Evolutionary conservation across 768 basidiomycete species (phyloP).

Genomic region (Termitomyces sp.): DNA sequence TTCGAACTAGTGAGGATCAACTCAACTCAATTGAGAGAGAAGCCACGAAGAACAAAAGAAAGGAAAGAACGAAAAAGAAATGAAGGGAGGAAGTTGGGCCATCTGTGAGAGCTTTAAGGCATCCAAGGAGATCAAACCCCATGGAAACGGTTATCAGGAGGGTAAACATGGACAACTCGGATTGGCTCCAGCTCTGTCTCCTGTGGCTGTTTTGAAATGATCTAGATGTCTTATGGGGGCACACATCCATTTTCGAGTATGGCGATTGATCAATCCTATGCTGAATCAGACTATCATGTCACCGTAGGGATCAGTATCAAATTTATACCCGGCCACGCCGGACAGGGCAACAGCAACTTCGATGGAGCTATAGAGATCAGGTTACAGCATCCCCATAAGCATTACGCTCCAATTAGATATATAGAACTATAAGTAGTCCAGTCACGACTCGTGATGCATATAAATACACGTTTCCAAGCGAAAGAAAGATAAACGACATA

Average conservation of each 20-base stretch:
- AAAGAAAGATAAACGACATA: neutral
- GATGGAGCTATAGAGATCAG: neutral
- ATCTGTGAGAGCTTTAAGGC: slow-evolving; percentile 16
- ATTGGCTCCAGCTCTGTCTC: neutral
- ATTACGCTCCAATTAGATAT: neutral
- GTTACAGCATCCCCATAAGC: neutral
- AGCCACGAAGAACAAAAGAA: slow-evolving; percentile 34
- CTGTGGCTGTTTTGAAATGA: neutral
- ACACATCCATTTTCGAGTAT: neutral
- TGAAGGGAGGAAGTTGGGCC: slow-evolving; percentile 12
- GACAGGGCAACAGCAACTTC: neutral
- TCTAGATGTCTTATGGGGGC: neutral
- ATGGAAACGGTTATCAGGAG: neutral
- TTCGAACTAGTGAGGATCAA: slow-evolving; percentile 56
- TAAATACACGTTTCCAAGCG: neutral
- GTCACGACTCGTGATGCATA: neutral
- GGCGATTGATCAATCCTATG: neutral
- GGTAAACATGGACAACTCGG: neutral
- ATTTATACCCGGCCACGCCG: neutral
- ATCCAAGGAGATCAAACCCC: slow-evolving; percentile 17
- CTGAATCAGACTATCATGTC: neutral
- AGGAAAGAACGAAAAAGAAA: slow-evolving; percentile 24
- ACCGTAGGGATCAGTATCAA: neutral
- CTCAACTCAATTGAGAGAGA: slow-evolving; percentile 49
- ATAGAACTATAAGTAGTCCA: neutral